phyloP scores from a whole-genome alignment of 495 filamentous ascomycete species.

The Xylaria telfairii region DNA sequence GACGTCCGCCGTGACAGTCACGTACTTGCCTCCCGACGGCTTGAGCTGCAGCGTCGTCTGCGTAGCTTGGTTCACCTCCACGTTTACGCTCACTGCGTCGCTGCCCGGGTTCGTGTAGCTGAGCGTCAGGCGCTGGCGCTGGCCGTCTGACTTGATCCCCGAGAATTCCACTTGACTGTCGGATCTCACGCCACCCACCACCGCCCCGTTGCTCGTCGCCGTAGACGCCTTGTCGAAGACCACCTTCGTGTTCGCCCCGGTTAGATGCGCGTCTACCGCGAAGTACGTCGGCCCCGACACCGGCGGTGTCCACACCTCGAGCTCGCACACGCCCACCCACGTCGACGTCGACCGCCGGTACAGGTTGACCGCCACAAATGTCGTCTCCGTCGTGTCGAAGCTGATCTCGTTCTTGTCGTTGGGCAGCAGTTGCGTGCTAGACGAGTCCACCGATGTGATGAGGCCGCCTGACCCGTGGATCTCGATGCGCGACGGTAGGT shows the following conservation, averaged over 20 bases:
- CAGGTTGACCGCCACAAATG: constrained; percentile 41
- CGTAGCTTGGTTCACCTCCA: constrained; percentile 39
- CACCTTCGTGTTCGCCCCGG: constrained; percentile 33
- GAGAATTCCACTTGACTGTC: constrained; percentile 44
- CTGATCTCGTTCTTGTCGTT: constrained; percentile 50
- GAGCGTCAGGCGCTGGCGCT: constrained; percentile 24
- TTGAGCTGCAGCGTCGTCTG: constrained; percentile 25
- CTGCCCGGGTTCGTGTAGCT: constrained; percentile 35
- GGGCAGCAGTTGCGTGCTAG: constrained; percentile 36
- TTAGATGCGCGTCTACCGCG: constrained; percentile 44
- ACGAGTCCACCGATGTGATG: constrained; percentile 30
- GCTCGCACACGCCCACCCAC: constrained; percentile 45
- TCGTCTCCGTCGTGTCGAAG: constrained; percentile 40
- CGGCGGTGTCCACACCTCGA: constrained; percentile 47
- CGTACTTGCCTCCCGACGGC: constrained; percentile 33
- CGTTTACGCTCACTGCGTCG: constrained; percentile 24
- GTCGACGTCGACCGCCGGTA: constrained; percentile 34
- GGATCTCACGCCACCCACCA: constrained; percentile 35
- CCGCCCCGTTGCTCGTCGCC: constrained; percentile 40
- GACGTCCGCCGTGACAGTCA: constrained; percentile 25
- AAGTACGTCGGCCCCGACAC: constrained; percentile 31
- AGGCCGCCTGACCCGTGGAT: constrained; percentile 42
- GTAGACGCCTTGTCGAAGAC: constrained; percentile 37
- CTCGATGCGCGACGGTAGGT: constrained; percentile 45
- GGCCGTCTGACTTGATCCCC: constrained; percentile 34